A percentile compares a stretch with the other conserved stretches of the same genome.
These are phyloP conservation scores for Diaporthe australafricana DNA, from an alignment of 2,329 filamentous ascomycete genomes.

Conservation along the genomic window DNA sequence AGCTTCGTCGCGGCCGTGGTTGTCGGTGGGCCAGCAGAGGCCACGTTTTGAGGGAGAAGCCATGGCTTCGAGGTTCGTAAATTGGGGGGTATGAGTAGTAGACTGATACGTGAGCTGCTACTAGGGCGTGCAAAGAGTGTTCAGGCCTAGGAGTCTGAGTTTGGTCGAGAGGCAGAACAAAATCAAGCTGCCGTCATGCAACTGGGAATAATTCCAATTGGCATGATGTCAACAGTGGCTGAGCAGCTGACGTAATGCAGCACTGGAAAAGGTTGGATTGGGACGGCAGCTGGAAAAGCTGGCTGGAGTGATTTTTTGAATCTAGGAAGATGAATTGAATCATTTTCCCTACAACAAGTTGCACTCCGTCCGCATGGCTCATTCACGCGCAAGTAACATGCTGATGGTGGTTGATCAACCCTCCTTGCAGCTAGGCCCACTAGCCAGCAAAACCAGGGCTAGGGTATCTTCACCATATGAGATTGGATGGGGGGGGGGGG, in stretches of 20 bases:
- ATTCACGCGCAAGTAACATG: neutral
- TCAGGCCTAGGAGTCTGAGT: too few species aligned
- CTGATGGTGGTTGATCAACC: neutral
- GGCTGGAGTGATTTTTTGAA: neutral
- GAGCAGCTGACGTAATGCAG: conserved; percentile 23
- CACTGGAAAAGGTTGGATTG: neutral
- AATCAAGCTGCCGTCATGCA: neutral
- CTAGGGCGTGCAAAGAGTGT: neutral
- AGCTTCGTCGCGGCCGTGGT: conserved; percentile 39
- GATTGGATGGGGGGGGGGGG: too few species aligned
- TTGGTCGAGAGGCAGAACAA: neutral
- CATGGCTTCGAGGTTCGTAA: neutral
- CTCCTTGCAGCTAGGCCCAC: too few species aligned
- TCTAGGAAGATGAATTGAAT: neutral
- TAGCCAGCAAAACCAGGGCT: too few species aligned
- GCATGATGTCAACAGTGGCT: conserved; percentile 18
- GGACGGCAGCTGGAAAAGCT: neutral
- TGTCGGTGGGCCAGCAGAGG: conserved; percentile 40
- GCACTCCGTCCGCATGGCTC: neutral
- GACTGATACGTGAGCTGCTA: too few species aligned
- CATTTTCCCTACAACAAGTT: neutral
- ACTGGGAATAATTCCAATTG: neutral
- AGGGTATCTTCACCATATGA: too few species aligned
- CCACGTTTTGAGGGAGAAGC: conserved; percentile 38
- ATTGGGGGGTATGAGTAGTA: neutral